Conservation (phyloP, 441 rosid genomes). For the Metrosideros polymorpha region DNA sequence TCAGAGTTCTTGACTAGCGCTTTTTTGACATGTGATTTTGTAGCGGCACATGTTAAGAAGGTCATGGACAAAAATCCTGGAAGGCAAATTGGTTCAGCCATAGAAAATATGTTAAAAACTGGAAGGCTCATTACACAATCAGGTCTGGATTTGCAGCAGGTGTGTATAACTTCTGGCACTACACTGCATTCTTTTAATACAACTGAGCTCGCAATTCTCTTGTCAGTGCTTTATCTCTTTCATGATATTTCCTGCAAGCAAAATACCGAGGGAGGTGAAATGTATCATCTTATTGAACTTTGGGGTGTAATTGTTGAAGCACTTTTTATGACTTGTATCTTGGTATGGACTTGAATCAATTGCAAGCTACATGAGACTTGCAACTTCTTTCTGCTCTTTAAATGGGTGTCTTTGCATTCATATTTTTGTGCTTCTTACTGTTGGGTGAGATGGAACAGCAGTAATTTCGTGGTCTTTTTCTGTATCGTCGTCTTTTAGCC, state of each 20-base stretch:
- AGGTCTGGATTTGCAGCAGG: conserved; percentile 94
- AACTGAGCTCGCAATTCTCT: background rate
- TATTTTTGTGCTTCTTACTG: background rate
- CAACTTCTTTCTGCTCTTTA: background rate
- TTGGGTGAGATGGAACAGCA: background rate
- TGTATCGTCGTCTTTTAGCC: background rate
- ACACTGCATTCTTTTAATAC: background rate
- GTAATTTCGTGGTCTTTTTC: background rate
- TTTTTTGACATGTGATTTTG: background rate
- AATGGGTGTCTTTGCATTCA: background rate
- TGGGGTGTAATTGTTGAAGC: background rate
- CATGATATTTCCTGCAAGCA: background rate
- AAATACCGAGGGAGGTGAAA: background rate
- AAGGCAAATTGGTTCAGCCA: conserved; percentile 38
- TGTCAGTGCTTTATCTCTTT: background rate
- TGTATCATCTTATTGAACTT: background rate
- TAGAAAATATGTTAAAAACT: conserved; percentile 72
- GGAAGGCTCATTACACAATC: conserved; percentile 70
- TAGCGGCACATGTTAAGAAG: conserved; percentile 70
- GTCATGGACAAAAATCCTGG: conserved; percentile 49
- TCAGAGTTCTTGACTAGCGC: background rate
- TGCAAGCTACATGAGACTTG: background rate
- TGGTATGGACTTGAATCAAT: background rate
- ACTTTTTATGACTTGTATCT: background rate
- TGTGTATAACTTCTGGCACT: conserved; percentile 5